Conservation (phyloP, 305 asterid genomes). For the Solanum hybrid region DNA sequence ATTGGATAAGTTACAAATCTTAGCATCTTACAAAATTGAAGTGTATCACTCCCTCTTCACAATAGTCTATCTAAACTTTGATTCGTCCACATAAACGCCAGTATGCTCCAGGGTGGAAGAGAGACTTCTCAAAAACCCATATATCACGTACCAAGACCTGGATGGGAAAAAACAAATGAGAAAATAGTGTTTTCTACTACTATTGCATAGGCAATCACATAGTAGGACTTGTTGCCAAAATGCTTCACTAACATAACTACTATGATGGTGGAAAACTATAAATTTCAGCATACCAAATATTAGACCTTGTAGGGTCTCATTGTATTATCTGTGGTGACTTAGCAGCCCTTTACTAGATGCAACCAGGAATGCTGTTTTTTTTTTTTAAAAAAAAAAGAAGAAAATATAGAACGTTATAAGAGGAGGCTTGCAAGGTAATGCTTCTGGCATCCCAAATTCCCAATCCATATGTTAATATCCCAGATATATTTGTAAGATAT, state of each 20-base stretch:
- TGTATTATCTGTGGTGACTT: neutral
- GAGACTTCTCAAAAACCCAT: slow-evolving; percentile 95
- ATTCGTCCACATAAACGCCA: slow-evolving; percentile 97
- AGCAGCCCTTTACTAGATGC: neutral
- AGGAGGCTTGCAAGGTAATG: neutral
- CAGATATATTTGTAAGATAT: neutral
- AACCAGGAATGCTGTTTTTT: neutral
- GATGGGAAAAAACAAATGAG: neutral
- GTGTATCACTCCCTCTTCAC: neutral
- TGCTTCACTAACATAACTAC: neutral
- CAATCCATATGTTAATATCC: neutral
- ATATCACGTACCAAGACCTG: slow-evolving; percentile 87
- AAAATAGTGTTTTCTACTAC: neutral
- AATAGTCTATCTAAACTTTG: slow-evolving; percentile 27
- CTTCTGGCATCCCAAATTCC: neutral
- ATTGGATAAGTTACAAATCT: neutral
- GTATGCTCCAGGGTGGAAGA: slow-evolving; percentile 61
- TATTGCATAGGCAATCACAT: neutral
- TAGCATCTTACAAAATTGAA: slow-evolving; percentile 5
- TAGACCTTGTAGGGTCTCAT: neutral
- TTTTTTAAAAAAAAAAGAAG: neutral
- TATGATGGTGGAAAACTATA: neutral
- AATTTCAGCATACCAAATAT: neutral
- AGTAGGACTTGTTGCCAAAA: neutral
- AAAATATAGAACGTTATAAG: neutral